Base-by-base conservation (phyloP, 1,284 basidiomycete genomes). In the Anthracocystis setariae region DNA sequence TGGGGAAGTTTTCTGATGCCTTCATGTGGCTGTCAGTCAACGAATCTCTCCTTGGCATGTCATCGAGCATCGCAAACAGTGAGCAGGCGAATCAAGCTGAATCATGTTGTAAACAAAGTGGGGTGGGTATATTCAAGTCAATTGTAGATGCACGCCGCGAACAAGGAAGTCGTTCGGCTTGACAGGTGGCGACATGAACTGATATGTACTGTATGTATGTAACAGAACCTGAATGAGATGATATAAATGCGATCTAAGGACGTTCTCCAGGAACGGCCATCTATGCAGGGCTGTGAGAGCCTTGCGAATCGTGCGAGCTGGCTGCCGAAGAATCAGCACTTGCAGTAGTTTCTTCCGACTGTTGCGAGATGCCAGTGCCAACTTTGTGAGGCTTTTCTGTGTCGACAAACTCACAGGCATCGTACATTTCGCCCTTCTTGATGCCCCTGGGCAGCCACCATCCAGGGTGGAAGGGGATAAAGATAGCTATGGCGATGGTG, bases 401-500 rank as follows among this genome's bases (percentile, higher is more conserved):
- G 17, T 38, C 39, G 21, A 44, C 46, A 10, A 20, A 49, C 0
- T 67, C 58, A 17, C 49, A 53, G 3, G 64, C 58, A 15, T 67
- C 44, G 54, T 61, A 57, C 20, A 61, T 49, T 5, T 29, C 18
- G 1, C 64, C 58, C 29, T 49, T 45, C 24, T 53, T 46, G 45
- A 38, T 56, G 56, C 58, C 18, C 25, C 38, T 48, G 2, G 69
- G 64, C 29, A 73, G 45, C 12, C 46, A 55, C 32, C 37, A 58
- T 7, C 60, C 64, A 1, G 70, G 70, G 44, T 73, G 61, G 57
- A 73, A 48, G 10, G 62, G 64, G 8, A 73, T 58, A 21, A 73
- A 73, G 25, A 73, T 29, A 15, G 48, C 70, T 25, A 68, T 65
- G 17, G 70, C 70, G 12, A 73, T 12, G 18, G 54, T 24, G 35